Percentiles rank a stretch among this genome's conserved stretches.
phyloP scores from a whole-genome alignment of 2,329 filamentous ascomycete species.

The Apiospora aurea region DNA sequence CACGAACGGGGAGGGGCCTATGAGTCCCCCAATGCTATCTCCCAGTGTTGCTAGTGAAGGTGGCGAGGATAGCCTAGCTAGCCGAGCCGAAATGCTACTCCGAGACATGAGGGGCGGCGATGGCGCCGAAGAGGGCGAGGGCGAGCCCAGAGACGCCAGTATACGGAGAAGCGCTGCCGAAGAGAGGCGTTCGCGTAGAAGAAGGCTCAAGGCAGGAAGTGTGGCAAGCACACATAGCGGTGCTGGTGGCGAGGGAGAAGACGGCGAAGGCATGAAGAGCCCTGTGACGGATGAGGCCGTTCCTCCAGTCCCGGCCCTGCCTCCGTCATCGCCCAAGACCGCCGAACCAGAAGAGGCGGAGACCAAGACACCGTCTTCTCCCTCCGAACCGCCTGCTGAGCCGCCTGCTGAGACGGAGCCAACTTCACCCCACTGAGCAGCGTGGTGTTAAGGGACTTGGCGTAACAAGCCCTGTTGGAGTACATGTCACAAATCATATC shows the following conservation, averaged over 20 bases:
- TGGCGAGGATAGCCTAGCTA: slow-evolving; percentile 78
- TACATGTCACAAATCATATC: slow-evolving; percentile 11
- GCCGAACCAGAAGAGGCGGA: neutral
- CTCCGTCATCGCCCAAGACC: slow-evolving; percentile 1
- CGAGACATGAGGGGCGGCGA: slow-evolving; percentile 78
- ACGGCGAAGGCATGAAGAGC: slow-evolving; percentile 33
- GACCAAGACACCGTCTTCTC: neutral
- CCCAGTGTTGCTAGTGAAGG: slow-evolving; percentile 46
- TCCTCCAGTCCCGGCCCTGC: slow-evolving; percentile 23
- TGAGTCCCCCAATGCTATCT: slow-evolving; percentile 59
- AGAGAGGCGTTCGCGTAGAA: slow-evolving; percentile 42
- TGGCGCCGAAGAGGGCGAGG: slow-evolving; percentile 62
- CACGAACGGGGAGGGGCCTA: slow-evolving; percentile 54
- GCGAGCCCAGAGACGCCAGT: slow-evolving; percentile 60
- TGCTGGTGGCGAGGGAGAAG: slow-evolving; percentile 30
- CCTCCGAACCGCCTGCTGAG: neutral
- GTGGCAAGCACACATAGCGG: slow-evolving; percentile 31
- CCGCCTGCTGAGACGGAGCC: neutral
- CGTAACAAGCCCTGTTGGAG: neutral
- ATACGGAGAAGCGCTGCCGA: slow-evolving; percentile 62
- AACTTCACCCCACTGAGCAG: neutral
- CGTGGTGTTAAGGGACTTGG: neutral
- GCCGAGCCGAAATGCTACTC: slow-evolving; percentile 81
- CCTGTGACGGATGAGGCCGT: slow-evolving; percentile 33
- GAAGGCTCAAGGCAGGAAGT: slow-evolving; percentile 41